phyloP scores from a whole-genome alignment of 163 green algal species.

The Prototheca cutis region DNA sequence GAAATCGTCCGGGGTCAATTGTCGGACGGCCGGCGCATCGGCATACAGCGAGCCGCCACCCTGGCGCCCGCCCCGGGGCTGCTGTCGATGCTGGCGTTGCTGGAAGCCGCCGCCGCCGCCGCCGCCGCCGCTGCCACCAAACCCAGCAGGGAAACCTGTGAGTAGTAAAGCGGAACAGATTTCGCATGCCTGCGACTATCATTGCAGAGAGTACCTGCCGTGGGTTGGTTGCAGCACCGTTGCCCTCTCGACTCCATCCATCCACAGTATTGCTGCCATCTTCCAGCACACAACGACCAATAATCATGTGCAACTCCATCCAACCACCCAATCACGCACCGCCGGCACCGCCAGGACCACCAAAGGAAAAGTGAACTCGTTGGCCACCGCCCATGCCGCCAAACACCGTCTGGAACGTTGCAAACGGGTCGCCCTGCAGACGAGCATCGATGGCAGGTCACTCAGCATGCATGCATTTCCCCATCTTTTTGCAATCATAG shows the following conservation, averaged over 20 bases:
- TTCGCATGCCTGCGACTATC: slow-evolving; percentile 1
- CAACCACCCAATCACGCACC: too few relatives aligned
- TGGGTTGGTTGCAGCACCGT: too few relatives aligned
- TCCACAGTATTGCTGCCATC: too few relatives aligned
- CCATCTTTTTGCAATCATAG: too few relatives aligned
- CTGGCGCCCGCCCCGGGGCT: slow-evolving; percentile 5
- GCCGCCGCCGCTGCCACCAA: neutral
- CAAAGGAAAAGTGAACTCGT: slow-evolving; percentile 36
- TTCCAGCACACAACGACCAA: too few relatives aligned
- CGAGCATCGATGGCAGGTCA: neutral
- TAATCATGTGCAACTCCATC: too few relatives aligned
- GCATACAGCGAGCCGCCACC: too few relatives aligned
- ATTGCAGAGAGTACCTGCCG: too few relatives aligned
- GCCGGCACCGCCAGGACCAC: slow-evolving; percentile 22
- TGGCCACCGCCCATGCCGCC: slow-evolving; percentile 29
- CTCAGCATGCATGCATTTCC: too few relatives aligned
- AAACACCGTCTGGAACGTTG: slow-evolving; percentile 82
- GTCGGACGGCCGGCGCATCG: slow-evolving; percentile 32
- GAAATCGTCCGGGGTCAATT: slow-evolving; percentile 39
- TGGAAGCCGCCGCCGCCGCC: slow-evolving; percentile 5
- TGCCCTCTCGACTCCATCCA: too few relatives aligned
- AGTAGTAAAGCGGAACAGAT: neutral
- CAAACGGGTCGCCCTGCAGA: slow-evolving; percentile 56
- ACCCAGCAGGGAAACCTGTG: neutral
- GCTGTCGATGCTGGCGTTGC: slow-evolving; percentile 8